These are phyloP conservation scores for Chernovozyma aurita DNA, from an alignment of 1,139 yeast genomes.

Conservation along the genomic window DNA sequence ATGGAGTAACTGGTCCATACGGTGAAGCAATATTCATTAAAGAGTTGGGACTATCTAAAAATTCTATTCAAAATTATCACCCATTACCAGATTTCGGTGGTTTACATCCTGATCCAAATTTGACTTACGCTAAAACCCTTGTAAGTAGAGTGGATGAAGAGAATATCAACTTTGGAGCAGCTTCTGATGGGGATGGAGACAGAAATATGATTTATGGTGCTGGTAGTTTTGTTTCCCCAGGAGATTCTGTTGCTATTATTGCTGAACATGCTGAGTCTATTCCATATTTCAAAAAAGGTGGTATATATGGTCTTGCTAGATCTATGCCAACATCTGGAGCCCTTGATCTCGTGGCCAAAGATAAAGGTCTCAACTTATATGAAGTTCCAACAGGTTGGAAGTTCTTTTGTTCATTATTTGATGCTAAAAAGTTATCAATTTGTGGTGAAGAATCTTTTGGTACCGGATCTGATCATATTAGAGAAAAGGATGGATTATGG, in stretches of 20 bases:
- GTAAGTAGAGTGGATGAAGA: conserved; percentile 81
- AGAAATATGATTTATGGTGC: conserved; percentile 98
- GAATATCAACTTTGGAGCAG: conserved; percentile 91
- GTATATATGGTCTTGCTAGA: conserved; percentile 92
- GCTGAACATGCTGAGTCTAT: conserved; percentile 87
- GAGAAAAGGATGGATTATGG: conserved; percentile 98
- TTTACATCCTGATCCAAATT: conserved; percentile 95
- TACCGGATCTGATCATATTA: conserved; percentile 94
- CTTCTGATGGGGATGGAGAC: conserved; percentile 98
- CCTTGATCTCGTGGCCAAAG: conserved; percentile 83
- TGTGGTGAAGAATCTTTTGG: conserved; percentile 99
- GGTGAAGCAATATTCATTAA: conserved; percentile 80
- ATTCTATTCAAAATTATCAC: conserved; percentile 68
- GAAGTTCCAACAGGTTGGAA: conserved; percentile 99
- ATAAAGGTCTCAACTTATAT: conserved; percentile 69
- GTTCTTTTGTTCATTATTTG: conserved; percentile 92
- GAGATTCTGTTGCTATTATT: conserved; percentile 96
- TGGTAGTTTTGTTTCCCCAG: conserved; percentile 93
- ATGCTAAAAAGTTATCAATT: conserved; percentile 85
- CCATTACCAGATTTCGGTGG: conserved; percentile 96
- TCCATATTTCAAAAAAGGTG: conserved; percentile 84
- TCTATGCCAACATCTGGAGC: conserved; percentile 98
- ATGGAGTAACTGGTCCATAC: conserved; percentile 98
- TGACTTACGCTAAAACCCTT: conserved; percentile 86
- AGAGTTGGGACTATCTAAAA: conserved; percentile 71